Base-by-base conservation (phyloP, 495 filamentous ascomycete species). In the Penicillium macrosclerotiorum region DNA sequence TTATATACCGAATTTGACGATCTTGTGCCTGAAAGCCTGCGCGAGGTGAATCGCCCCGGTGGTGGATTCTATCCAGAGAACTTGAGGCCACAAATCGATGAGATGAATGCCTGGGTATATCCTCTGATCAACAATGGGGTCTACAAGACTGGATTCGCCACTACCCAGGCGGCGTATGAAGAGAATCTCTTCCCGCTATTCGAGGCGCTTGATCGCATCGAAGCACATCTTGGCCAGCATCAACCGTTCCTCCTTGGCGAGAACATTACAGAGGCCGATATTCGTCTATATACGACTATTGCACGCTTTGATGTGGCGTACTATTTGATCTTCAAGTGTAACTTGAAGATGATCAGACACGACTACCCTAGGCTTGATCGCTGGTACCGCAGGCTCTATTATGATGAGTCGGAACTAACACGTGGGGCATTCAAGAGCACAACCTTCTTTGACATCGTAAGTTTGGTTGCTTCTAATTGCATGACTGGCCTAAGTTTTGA, bases 321-420 rank as follows among this genome's bases (percentile, higher is more conserved):
- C 41, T 87, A 88, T 61, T 70, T 81, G 43, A 81, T 86, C 60
- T 88, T 88, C 70, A 77, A 75, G 55, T 85, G 83, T 59, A 88
- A 88, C 59, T 30, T 88, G 36, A 79, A 79, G 47, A 83, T 85
- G 70, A 85, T 89, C 45, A 68, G 84, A 23, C 70, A 75, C 47
- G 84, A 83, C 47, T 91, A 89, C 60, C 87, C 87, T 9, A 63
- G 65, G 5, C 68, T 90, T 23, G 76, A 90, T 53, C 65, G 62
- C 36, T 90, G 88, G 88, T 68, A 88, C 62, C 68, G 81, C 47
- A 68, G 77, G 26, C 65, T 91, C 25, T 90, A 90, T 65, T 90
- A 83, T 78, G 80, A 83, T 50, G 68, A 79, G 13, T 74, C 77
- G 6, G 66, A 71, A 44, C 54, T 56, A 37, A 74, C 72, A 3